A percentile compares a stretch with the other conserved stretches of the same genome.
Evolutionary conservation across 305 asterid species (phyloP).

Genomic region (Fraxinus albicans): DNA sequence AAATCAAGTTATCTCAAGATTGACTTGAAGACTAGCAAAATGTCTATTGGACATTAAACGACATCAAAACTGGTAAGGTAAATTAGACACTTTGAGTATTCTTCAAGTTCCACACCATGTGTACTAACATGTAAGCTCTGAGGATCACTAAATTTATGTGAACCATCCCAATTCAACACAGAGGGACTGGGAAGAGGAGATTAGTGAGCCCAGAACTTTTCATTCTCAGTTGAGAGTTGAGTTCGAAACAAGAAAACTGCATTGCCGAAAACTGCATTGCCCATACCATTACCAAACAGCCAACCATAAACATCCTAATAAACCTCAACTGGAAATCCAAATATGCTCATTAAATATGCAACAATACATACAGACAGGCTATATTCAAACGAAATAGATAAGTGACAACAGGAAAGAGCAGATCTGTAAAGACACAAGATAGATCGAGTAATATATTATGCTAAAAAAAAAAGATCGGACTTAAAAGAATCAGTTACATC

Average conservation of each 20-base stretch:
- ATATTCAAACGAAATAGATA: too few relatives aligned
- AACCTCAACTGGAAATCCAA: slow-evolving; percentile 53
- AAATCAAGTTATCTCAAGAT: neutral
- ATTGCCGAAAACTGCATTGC: slow-evolving; percentile 63
- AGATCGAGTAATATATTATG: too few relatives aligned
- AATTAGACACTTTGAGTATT: neutral
- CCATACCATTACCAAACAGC: slow-evolving; percentile 48
- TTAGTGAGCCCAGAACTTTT: slow-evolving; percentile 20
- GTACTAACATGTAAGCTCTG: neutral
- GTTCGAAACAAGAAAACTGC: slow-evolving; percentile 66
- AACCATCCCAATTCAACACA: slow-evolving; percentile 25
- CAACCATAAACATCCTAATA: slow-evolving; percentile 79
- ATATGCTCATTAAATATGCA: too few relatives aligned
- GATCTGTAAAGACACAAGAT: too few relatives aligned
- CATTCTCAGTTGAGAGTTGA: slow-evolving; percentile 21
- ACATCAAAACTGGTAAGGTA: neutral
- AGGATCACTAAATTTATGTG: slow-evolving; percentile 23
- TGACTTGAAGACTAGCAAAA: neutral
- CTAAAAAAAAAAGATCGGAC: too few relatives aligned
- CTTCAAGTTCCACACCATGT: neutral
- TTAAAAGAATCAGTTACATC: too few relatives aligned
- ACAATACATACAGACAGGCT: too few relatives aligned
- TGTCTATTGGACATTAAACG: neutral
- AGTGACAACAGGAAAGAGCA: too few relatives aligned
- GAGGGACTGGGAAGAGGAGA: slow-evolving; percentile 17